phyloP scores from a whole-genome alignment of 1,139 yeast species.

The Taiozyma sp. region DNA sequence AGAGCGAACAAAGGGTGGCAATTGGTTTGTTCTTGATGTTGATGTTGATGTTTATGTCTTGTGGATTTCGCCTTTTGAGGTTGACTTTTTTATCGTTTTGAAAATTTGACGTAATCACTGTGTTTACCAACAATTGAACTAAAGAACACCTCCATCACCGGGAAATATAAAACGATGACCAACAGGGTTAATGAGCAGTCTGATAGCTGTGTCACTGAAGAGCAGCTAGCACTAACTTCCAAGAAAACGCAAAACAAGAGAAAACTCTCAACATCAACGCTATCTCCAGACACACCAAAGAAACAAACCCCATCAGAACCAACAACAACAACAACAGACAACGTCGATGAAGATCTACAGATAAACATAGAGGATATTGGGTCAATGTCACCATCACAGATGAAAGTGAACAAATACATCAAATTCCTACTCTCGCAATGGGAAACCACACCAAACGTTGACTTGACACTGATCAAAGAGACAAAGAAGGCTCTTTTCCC shows the following conservation, averaged over 20 bases:
- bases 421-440: slow-evolving; percentile 42
- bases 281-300: neutral
- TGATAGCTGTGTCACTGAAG: neutral
- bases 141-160: too few relatives aligned
- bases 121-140: too few relatives aligned
- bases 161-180: neutral
- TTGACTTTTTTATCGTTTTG: too few relatives aligned
- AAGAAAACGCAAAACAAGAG: neutral
- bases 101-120: too few relatives aligned
- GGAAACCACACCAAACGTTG: slow-evolving; percentile 29
- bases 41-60: too few relatives aligned
- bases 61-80: too few relatives aligned
- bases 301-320: neutral
- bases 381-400: neutral
- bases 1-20: too few relatives aligned
- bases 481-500: slow-evolving; percentile 59
- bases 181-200: neutral
- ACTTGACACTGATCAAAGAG: slow-evolving; percentile 31
- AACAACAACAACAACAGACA: neutral
- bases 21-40: too few relatives aligned
- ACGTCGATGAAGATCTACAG: slow-evolving; percentile 21
- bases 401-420: slow-evolving; percentile 44
- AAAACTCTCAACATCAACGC: neutral
- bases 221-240: neutral
- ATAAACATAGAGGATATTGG: slow-evolving; percentile 13